Conservation (phyloP, 495 filamentous ascomycete species). For the Platismatia glauca region DNA sequence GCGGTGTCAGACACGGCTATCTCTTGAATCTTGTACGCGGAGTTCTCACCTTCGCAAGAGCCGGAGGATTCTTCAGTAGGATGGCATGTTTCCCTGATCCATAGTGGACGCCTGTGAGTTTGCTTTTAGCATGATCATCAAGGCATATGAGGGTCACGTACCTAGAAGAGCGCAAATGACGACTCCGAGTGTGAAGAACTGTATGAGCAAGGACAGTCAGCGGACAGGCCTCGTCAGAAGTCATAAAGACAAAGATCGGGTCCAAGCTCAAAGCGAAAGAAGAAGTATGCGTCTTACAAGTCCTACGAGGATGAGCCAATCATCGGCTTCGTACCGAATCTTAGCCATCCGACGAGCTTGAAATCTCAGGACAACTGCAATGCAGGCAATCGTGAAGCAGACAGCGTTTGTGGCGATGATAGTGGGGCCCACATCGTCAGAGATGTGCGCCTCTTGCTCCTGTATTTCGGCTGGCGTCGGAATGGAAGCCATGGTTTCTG, state of each 20-base stretch:
- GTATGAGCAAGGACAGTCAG: too few species aligned
- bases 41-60: slow-evolving; percentile 5
- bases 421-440: background rate
- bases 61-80: background rate
- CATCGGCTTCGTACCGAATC: slow-evolving; percentile 9
- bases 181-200: background rate
- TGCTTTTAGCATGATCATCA: too few species aligned
- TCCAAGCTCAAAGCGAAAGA: background rate
- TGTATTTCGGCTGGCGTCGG: background rate
- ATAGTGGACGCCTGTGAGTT: background rate
- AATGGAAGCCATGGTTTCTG: background rate
- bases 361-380: slow-evolving; percentile 1
- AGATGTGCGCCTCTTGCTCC: background rate
- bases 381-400: background rate
- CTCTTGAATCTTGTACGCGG: background rate
- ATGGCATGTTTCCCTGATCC: slow-evolving; percentile 8
- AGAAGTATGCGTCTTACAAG: background rate
- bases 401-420: background rate
- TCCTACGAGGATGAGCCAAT: slow-evolving; percentile 6
- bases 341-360: background rate
- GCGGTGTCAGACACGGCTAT: background rate
- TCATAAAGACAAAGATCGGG: background rate
- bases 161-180: background rate
- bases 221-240: too few species aligned
- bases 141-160: background rate